Evolutionary conservation across 1,284 basidiomycete species (phyloP).

Genomic region (Trichosporon coremiiforme): DNA sequence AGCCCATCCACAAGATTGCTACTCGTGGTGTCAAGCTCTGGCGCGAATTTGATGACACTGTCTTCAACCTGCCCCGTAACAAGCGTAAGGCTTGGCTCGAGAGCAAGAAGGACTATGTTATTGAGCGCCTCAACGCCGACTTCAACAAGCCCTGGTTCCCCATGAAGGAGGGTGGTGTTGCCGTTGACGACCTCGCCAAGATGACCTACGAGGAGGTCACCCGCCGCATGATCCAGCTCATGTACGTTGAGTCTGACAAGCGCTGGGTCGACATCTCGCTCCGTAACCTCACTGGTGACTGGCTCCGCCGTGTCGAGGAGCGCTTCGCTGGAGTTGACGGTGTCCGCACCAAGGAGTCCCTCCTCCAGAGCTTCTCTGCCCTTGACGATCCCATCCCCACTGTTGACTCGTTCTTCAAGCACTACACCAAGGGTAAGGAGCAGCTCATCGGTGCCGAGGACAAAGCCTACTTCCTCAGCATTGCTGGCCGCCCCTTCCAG

Average conservation of each 20-base stretch:
- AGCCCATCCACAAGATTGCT: constrained; percentile 98
- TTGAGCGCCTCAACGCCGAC: constrained; percentile 88
- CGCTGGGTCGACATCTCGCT: constrained; percentile 95
- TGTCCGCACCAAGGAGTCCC: constrained; percentile 71
- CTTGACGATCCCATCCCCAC: constrained; percentile 81
- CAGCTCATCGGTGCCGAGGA: constrained; percentile 95
- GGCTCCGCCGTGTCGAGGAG: constrained; percentile 94
- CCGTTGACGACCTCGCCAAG: constrained; percentile 83
- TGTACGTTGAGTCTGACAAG: constrained; percentile 87
- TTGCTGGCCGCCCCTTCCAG: constrained; percentile 91
- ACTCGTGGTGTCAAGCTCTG: constrained; percentile 94
- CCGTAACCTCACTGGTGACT: constrained; percentile 93
- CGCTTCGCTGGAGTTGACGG: constrained; percentile 92
- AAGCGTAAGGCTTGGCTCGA: constrained; percentile 87
- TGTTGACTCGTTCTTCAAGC: constrained; percentile 79
- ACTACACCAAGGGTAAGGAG: constrained; percentile 76
- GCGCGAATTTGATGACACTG: constrained; percentile 96
- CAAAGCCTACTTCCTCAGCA: constrained; percentile 90
- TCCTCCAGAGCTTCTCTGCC: constrained; percentile 83
- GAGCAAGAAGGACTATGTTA: constrained; percentile 85
- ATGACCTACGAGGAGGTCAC: constrained; percentile 99
- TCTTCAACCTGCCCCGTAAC: constrained; percentile 93
- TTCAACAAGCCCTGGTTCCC: constrained; percentile 98
- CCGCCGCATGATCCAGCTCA: constrained; percentile 84
- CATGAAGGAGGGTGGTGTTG: constrained; percentile 84